Evolutionary conservation across 192 early-diverging fungal genomes (phyloP).

Genomic region (Mortierella hygrophila): DNA sequence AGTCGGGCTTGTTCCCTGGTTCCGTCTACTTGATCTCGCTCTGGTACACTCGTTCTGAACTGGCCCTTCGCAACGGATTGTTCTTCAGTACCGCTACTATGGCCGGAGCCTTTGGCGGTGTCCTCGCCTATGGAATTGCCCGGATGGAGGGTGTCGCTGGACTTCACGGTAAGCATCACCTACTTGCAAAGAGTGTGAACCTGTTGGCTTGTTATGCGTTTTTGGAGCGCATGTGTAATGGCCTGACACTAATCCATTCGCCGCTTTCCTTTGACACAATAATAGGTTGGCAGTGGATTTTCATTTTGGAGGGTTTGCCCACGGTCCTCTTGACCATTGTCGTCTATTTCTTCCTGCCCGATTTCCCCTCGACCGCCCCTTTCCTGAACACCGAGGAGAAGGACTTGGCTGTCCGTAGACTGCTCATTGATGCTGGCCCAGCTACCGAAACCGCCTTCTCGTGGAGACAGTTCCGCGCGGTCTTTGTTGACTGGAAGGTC

Average conservation of each 20-base stretch:
- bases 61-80: slow-evolving; percentile 64
- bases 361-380: slow-evolving; percentile 61
- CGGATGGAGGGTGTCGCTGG: slow-evolving; percentile 67
- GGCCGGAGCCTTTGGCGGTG: slow-evolving; percentile 73
- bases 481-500: slow-evolving; percentile 65
- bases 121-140: slow-evolving; percentile 74
- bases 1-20: slow-evolving; percentile 73
- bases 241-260: not conserved
- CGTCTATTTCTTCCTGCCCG: slow-evolving; percentile 61
- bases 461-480: slow-evolving; percentile 63
- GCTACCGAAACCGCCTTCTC: slow-evolving; percentile 62
- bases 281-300: slow-evolving; percentile 73
- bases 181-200: not conserved
- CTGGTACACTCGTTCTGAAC: slow-evolving; percentile 71
- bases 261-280: not conserved
- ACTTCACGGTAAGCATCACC: slow-evolving; percentile 43
- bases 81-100: slow-evolving; percentile 68
- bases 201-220: not conserved
- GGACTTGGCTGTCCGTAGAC: slow-evolving; percentile 56
- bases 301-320: slow-evolving; percentile 74
- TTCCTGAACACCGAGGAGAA: slow-evolving; percentile 62
- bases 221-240: not conserved
- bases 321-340: slow-evolving; percentile 55
- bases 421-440: slow-evolving; percentile 62
- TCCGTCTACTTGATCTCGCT: slow-evolving; percentile 66